A percentile compares a stretch with the other conserved stretches of the same genome.
Conservation (phyloP, 805 yeast species). For the Candida peoriensis region DNA sequence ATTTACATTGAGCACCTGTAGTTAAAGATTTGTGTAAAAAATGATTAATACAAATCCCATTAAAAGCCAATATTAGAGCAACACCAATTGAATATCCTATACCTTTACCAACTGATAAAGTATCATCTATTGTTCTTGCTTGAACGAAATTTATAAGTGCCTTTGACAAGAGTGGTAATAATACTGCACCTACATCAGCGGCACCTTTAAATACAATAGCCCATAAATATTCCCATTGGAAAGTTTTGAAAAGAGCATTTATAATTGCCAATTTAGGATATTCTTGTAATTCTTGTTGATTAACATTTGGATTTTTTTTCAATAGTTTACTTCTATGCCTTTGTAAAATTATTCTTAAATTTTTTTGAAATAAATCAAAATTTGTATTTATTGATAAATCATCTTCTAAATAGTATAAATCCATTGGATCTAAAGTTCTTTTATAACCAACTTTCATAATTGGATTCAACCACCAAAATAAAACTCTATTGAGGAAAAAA, state of each 20-base stretch:
- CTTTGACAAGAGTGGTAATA: constrained; percentile 52
- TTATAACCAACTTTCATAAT: constrained; percentile 63
- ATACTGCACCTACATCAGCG: constrained; percentile 43
- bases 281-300: constrained; percentile 34
- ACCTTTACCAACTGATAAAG: constrained; percentile 39
- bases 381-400: constrained; percentile 38
- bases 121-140: constrained; percentile 33
- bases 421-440: constrained; percentile 62
- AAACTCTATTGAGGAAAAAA: constrained; percentile 36
- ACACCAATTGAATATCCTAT: constrained; percentile 58
- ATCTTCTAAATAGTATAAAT: constrained; percentile 45
- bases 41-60: constrained; percentile 43
- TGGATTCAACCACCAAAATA: constrained; percentile 69
- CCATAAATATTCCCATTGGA: constrained; percentile 37
- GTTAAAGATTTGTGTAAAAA: constrained; percentile 45
- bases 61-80: constrained; percentile 35
- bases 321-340: constrained; percentile 28
- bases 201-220: constrained; percentile 37
- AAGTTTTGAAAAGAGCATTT: constrained; percentile 43
- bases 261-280: constrained; percentile 39
- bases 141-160: constrained; percentile 52
- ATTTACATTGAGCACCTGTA: constrained; percentile 64
- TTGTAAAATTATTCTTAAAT: constrained; percentile 29
- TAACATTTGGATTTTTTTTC: constrained; percentile 28
- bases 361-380: constrained; percentile 30